Evolutionary conservation across 83 land plant genomes (phyloP), one percentile per base, ranked within the genome.

Genomic region (Picea abies): DNA sequence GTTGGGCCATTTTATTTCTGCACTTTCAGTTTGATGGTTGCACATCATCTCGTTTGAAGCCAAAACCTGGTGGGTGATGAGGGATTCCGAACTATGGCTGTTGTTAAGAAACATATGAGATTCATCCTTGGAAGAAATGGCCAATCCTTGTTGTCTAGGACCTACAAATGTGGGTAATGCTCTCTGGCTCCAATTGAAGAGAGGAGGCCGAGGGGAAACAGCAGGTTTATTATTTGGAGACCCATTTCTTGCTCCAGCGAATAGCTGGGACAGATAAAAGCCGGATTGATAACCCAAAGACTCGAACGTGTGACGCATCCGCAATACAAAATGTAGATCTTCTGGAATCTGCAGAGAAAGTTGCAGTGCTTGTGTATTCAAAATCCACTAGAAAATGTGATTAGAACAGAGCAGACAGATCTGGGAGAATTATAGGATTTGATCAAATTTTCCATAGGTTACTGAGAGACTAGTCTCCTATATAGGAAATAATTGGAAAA

Each of bases 201-300:
- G 61, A 4, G 90, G 91, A 12, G 91, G 91, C 25, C 85, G 83
- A 12, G 63, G 63, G 12, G 86, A 85, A 70, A 82, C 84, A 5
- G 85, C 49, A 10, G 89, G 81, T 4, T 52, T 61, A 60, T 89
- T 91, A 63, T 90, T 87, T 66, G 86, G 76, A 23, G 86, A 85
- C 0, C 84, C 61, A 87, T 80, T 91, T 69, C 96, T 81, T 66
- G 76, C 90, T 3, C 94, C 84, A 17, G 97, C 87, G 85, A 95
- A 95, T 37, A 94, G 85, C 84, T 95, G 97, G 47, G 97, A 93
- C 0, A 95, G 88, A 83, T 90, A 96, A 80, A 90, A 91, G 15
- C 97, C 95, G 47, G 98, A 91, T 56, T 95, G 98, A 75, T 94
- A 95, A 19, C 96, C 98, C 58, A 96, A 90, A 5, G 98, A 94